A percentile compares a stretch with the other conserved stretches of the same genome.
These are phyloP conservation scores for Neonectria ditissima DNA, from an alignment of 2,329 filamentous ascomycete species.

Conservation along the genomic window DNA sequence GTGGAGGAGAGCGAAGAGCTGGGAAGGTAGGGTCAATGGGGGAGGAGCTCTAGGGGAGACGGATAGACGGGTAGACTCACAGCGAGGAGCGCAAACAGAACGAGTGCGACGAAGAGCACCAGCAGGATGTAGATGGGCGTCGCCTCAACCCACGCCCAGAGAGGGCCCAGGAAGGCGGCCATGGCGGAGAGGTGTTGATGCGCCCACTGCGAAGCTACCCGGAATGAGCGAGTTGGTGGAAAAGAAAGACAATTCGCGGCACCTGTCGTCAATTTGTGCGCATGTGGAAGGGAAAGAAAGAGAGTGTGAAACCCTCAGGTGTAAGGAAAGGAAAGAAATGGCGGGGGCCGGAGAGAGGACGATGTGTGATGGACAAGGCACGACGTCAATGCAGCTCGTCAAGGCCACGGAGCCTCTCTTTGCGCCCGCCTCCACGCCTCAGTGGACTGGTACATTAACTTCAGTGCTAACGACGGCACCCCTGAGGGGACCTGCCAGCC, in stretches of 20 bases:
- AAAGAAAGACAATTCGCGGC: slow-evolving; percentile 5
- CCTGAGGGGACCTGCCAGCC: background rate
- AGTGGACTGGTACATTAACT: background rate
- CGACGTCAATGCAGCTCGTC: background rate
- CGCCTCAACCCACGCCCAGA: slow-evolving; percentile 52
- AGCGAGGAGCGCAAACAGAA: slow-evolving; percentile 50
- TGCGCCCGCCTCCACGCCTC: background rate
- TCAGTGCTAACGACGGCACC: background rate
- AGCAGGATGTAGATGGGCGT: slow-evolving; percentile 56
- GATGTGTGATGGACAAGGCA: background rate
- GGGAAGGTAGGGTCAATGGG: slow-evolving; percentile 27
- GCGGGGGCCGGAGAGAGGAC: background rate
- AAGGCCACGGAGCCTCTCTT: background rate
- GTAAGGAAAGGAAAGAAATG: background rate
- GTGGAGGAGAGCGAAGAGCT: slow-evolving; percentile 75
- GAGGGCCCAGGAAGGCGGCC: slow-evolving; percentile 46
- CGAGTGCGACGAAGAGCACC: slow-evolving; percentile 49
- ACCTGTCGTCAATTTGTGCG: slow-evolving; percentile 1
- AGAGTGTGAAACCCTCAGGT: background rate
- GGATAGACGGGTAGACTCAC: slow-evolving; percentile 48
- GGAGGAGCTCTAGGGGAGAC: background rate
- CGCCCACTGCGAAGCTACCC: slow-evolving; percentile 27
- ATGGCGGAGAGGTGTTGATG: slow-evolving; percentile 26
- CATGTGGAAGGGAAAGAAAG: slow-evolving; percentile 16
- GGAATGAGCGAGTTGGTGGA: slow-evolving; percentile 2